These are phyloP conservation scores for Usnea hakonensis DNA, from an alignment of 495 filamentous ascomycete genomes.

Conservation along the genomic window DNA sequence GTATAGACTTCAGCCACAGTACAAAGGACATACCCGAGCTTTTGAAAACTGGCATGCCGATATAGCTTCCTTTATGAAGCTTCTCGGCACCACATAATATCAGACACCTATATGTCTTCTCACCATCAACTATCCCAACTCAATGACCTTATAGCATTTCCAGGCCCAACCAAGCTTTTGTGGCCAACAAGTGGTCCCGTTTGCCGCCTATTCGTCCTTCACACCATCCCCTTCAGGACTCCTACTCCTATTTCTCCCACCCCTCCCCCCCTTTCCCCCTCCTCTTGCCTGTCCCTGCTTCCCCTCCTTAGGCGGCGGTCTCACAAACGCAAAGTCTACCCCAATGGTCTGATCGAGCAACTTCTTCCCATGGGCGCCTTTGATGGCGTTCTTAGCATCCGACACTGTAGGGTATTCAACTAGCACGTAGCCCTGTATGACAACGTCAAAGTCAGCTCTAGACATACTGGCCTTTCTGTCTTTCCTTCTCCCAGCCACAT, in stretches of 20 bases:
- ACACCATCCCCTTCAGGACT: constrained; percentile 25
- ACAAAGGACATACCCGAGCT: neutral
- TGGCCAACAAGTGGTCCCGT: too few relatives aligned
- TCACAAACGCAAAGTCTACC: constrained; percentile 95
- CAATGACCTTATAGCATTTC: too few relatives aligned
- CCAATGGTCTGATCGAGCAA: constrained; percentile 85
- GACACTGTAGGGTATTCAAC: constrained; percentile 87
- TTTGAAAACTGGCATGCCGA: constrained; percentile 3
- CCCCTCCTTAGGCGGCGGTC: constrained; percentile 68
- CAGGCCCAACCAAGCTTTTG: neutral
- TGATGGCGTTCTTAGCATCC: constrained; percentile 80
- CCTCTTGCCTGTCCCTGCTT: constrained; percentile 37
- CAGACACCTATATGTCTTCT: neutral
- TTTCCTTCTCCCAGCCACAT: neutral
- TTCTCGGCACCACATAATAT: constrained; percentile 7
- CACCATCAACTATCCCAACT: neutral
- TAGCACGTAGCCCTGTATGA: constrained; percentile 72
- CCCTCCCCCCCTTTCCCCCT: constrained; percentile 43
- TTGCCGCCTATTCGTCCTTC: constrained; percentile 14
- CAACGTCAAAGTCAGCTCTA: neutral
- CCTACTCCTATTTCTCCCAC: constrained; percentile 52
- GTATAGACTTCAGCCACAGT: neutral
- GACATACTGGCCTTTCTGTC: neutral
- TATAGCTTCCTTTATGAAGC: neutral
- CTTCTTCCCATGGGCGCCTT: constrained; percentile 71